Evolutionary conservation across 2,329 filamentous ascomycete species (phyloP), one percentile per base, ranked within the genome.

Genomic region (Kalmusia sp.): DNA sequence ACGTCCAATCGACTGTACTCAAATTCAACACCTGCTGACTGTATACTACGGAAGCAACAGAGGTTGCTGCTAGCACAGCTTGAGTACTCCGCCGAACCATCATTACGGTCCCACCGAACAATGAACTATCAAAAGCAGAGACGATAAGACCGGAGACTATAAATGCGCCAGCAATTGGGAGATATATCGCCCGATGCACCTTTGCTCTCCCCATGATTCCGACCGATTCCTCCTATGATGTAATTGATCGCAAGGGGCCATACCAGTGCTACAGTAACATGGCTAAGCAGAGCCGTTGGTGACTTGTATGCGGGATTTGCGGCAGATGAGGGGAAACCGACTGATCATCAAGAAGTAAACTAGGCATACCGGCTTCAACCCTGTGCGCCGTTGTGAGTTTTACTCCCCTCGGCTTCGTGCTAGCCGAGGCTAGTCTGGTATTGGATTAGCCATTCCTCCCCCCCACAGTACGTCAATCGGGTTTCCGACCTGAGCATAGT

Each of bases 1-100:
- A 63, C 2, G 73, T 79, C 80, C 80, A 82, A 17, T 64, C 55
- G 37, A 77, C 33, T 3, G 57, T 50, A 25, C 63, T 55, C 27
- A 69, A 53, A 51, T 69, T 59, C 25, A 69, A 52, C 22, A 64
- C 57, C 22, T 57, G 40, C 33, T 57, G 58, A 14, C 48, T 27
- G 28, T 19, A 49, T 38, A 45, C 51, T n/a, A 53, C 30, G n/a
- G 56, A 46, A 12, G 35, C 55, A 31, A 54, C 14, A 11, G 60
- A 57, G n/a, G 54, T 48, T 12, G 43, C 15, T 21, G 60, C 57
- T 31, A 65, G 37, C n/a, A 63, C 34, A 31, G 58, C 53, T 52
- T 65, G 62, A 22, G 30, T 53, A 45, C 49, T 56, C 28, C 52
- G 51, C 30, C 56, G 57, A 49, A 44, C 30, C 56, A 62, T 59